phyloP scores from a whole-genome alignment of 345 rosid species.

The Hypericum perforatum region DNA sequence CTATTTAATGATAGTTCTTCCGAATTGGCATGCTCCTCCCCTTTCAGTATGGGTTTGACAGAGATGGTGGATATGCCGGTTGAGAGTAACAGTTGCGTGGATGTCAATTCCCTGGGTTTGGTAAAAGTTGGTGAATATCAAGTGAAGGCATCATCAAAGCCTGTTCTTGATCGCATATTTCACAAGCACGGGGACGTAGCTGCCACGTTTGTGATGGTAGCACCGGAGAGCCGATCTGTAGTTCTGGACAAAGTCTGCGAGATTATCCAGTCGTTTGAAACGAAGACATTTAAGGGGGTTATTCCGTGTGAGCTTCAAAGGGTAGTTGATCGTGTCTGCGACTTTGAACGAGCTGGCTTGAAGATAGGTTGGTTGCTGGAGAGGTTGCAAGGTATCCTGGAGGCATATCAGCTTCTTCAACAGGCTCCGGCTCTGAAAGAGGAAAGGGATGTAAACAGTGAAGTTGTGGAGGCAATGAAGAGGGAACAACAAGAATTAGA shows the following conservation, averaged over 20 bases:
- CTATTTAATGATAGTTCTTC: no score
- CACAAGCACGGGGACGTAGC: constrained; percentile 10
- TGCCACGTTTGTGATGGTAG: not conserved
- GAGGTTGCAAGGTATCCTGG: constrained; percentile 3
- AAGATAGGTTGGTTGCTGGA: constrained; percentile 7
- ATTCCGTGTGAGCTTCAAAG: not conserved
- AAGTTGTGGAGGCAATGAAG: constrained; percentile 1
- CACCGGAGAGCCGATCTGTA: not conserved
- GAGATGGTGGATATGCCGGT: constrained; percentile 4
- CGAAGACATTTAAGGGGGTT: not conserved
- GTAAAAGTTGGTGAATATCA: not conserved
- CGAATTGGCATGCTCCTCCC: no score
- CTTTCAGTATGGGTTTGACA: constrained; percentile 5
- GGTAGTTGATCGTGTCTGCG: not conserved
- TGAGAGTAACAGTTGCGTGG: not conserved
- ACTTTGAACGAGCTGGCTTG: constrained; percentile 2
- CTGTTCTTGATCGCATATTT: not conserved
- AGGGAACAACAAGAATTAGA: not conserved
- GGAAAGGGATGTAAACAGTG: not conserved
- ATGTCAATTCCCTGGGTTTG: not conserved
- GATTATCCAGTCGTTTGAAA: not conserved
- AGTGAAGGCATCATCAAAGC: constrained; percentile 5
- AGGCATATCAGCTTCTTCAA: constrained; percentile 1
- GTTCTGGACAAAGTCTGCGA: constrained; percentile 4
- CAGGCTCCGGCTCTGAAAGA: constrained; percentile 8